These are phyloP conservation scores for Podaxis sp. DNA, from an alignment of 768 basidiomycete genomes.

Conservation along the genomic window DNA sequence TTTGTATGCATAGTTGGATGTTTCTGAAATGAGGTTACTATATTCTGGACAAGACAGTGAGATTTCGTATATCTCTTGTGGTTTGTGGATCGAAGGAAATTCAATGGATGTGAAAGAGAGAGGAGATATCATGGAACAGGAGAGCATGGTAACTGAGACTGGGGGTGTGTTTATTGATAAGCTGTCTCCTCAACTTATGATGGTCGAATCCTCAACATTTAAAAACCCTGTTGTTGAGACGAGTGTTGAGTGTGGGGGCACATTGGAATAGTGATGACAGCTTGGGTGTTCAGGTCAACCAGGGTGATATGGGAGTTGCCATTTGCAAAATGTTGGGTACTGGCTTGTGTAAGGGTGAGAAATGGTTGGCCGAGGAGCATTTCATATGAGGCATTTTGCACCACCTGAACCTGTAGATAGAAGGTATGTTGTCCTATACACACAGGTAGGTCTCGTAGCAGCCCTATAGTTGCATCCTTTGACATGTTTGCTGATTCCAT, in stretches of 20 bases:
- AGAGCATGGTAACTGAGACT: too few relatives aligned
- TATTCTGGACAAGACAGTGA: too few relatives aligned
- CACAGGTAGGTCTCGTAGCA: slow-evolving; percentile 18
- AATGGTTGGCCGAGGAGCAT: slow-evolving; percentile 6
- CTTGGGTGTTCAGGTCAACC: slow-evolving; percentile 17
- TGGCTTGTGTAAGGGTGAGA: slow-evolving; percentile 15
- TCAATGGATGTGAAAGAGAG: too few relatives aligned
- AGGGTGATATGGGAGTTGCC: slow-evolving; percentile 13
- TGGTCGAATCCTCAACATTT: too few relatives aligned
- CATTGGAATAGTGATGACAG: slow-evolving; percentile 15
- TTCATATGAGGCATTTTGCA: slow-evolving; percentile 22
- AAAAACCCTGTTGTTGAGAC: too few relatives aligned
- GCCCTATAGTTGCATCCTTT: slow-evolving; percentile 16
- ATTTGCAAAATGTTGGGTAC: slow-evolving; percentile 7
- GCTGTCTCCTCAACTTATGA: too few relatives aligned
- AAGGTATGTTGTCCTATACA: slow-evolving; percentile 18
- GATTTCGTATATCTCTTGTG: too few relatives aligned
- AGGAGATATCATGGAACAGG: too few relatives aligned
- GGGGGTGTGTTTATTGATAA: too few relatives aligned
- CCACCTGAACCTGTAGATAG: slow-evolving; percentile 23
- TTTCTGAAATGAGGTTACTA: too few relatives aligned
- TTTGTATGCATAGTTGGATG: too few relatives aligned
- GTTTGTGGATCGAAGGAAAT: too few relatives aligned
- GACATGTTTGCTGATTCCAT: slow-evolving; percentile 22
- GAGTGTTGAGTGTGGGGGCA: not conserved